Conservation (phyloP, 805 yeast genomes). For the Babjeviella inositovora region DNA sequence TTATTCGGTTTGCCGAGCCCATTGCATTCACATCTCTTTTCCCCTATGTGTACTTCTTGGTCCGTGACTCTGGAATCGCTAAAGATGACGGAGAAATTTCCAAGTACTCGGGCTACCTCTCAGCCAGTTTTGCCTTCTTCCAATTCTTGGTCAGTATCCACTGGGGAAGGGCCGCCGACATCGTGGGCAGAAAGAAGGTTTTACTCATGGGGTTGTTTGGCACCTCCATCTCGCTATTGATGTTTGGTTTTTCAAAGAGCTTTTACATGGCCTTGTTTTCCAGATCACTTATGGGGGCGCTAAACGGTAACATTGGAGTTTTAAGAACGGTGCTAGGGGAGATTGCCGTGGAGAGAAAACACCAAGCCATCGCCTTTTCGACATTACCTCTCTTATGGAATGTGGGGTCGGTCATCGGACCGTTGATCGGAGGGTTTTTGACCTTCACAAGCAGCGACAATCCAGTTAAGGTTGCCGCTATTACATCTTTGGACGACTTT, state of each 20-base stretch:
- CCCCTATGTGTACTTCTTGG: constrained; percentile 52
- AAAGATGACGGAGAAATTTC: constrained; percentile 35
- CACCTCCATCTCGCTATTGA: constrained; percentile 24
- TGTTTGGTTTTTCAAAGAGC: constrained; percentile 37
- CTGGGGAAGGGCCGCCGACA: constrained; percentile 45
- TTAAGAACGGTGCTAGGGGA: constrained; percentile 48
- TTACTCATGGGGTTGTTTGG: constrained; percentile 35
- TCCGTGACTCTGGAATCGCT: constrained; percentile 35
- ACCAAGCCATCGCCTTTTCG: constrained; percentile 48
- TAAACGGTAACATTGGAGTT: constrained; percentile 56
- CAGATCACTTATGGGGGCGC: constrained; percentile 33
- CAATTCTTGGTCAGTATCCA: constrained; percentile 41
- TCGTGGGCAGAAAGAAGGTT: constrained; percentile 38
- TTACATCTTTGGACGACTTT: constrained; percentile 9
- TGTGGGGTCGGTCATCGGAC: constrained; percentile 45
- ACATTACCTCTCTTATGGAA: constrained; percentile 48
- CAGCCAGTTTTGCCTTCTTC: constrained; percentile 45
- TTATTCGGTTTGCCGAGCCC: constrained; percentile 44
- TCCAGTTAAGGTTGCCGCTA: constrained; percentile 5
- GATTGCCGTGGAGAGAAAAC: constrained; percentile 33
- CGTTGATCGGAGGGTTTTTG: constrained; percentile 36
- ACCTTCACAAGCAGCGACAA: constrained; percentile 23
- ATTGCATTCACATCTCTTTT: constrained; percentile 47
- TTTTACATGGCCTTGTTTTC: constrained; percentile 36
- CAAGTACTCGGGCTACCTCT: constrained; percentile 43